Evolutionary conservation across 257 asterid genomes (phyloP), one percentile per base, ranked within the genome.

Genomic region (Nicotiana sylvestris): DNA sequence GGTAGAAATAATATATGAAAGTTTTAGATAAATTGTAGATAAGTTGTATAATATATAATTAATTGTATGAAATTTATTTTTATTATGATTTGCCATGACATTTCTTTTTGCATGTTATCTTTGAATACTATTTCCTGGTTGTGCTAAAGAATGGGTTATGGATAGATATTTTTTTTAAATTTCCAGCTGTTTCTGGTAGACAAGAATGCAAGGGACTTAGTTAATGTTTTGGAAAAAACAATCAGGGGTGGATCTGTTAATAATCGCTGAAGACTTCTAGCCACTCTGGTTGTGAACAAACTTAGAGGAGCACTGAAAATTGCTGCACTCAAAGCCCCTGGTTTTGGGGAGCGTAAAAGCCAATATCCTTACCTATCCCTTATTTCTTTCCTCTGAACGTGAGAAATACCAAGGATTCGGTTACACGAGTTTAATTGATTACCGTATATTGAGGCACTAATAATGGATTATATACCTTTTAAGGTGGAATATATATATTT

Each of bases 251-350:
- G 94, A 39, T 92, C 90, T 94, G 80, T 30, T 96, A 77, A 93
- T 96, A 21, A 90, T 96, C 86, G 99, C 98, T 61, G 99, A 96
- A 87, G 99, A 96, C 85, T 98, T 82, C 87, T 96, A 55, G 99
- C 98, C 77, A 96, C 99, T 27, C 94, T 94, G 57, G 99, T 94
- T 74, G 99, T 96, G 79, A 96, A 96, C 91, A 96, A 85, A 88
- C 91, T 94, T 57, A 93, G 99, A 87, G 99, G 99, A 17, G 89
- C 99, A 9, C 80, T 96, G 86, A 94, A 96, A 87, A 93, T 96
- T 77, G 97, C 98, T 78, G 99, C 99, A 69, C 92, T 96, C 30
- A 96, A 96, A 88, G 98, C 99, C 76, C 99, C 99, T 84, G 99
- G 98, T 7, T 96, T 94, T 87, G 99, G 99, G 83, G 99, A 94